Percentiles rank a stretch among this genome's conserved stretches.
Evolutionary conservation across 192 early-diverging fungal species (phyloP).

Genomic region (Coemansia guatemalensis): DNA sequence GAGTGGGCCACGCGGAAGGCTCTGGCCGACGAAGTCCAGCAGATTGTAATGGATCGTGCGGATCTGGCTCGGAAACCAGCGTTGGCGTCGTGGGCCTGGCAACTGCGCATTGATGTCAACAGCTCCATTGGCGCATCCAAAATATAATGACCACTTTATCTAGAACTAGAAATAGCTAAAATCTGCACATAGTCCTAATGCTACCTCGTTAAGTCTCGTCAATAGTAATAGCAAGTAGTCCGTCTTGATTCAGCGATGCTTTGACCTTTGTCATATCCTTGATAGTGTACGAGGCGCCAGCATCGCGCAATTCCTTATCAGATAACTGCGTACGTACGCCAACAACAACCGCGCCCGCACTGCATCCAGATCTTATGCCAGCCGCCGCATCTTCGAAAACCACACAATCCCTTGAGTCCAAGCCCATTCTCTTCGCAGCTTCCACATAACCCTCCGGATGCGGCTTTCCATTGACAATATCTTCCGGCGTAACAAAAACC

Average conservation of each 20-base stretch:
- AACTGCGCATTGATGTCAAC: constrained; percentile 14
- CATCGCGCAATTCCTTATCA: constrained; percentile 17
- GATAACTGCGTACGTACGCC: constrained; percentile 22
- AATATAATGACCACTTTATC: neutral
- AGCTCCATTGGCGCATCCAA: neutral
- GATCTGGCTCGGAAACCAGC: constrained; percentile 31
- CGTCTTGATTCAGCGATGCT: constrained; percentile 1
- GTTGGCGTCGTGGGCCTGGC: constrained; percentile 33
- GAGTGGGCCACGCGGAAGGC: constrained; percentile 4
- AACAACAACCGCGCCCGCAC: constrained; percentile 18
- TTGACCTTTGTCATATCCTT: constrained; percentile 33
- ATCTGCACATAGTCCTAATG: too few species aligned
- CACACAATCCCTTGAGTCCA: constrained; percentile 13
- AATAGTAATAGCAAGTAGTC: constrained; percentile 12
- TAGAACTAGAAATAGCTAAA: too few species aligned
- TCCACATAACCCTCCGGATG: constrained; percentile 30
- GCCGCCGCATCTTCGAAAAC: constrained; percentile 46
- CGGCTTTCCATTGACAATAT: constrained; percentile 31
- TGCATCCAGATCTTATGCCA: constrained; percentile 13
- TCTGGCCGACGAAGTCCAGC: constrained; percentile 11
- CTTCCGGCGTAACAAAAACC: constrained; percentile 29
- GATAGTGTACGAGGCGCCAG: constrained; percentile 28
- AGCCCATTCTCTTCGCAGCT: constrained; percentile 18
- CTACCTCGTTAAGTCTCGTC: constrained; percentile 12
- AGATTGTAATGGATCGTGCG: constrained; percentile 8